Evolutionary conservation across 768 basidiomycete species (phyloP), one percentile per base, ranked within the genome.

Genomic region (Boletales sp.): DNA sequence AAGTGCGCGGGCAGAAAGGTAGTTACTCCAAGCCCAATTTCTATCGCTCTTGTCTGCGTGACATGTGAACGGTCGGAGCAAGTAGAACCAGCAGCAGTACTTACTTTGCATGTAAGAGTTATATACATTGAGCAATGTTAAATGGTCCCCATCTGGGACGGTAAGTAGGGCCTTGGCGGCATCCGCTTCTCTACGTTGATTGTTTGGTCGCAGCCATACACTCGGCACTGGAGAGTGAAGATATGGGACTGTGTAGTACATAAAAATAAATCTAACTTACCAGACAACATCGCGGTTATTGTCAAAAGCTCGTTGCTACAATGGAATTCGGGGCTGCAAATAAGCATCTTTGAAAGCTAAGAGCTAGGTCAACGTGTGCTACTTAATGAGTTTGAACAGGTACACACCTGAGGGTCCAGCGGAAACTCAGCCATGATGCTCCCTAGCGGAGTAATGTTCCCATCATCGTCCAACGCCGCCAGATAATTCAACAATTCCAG

Each of bases 371-470:
- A 52, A 7, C 1, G 5, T 27, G 15, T 10, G 1, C 27, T 3
- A 39, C n/a, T 34, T 1, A 5, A n/a, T 40, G 13, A 19, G 1
- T 2, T 31, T 10, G n/a, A 30, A 38, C 1, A 18, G 40, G 1
- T 11, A 52, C 76, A 35, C 56, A 88, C 90, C 76, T 94, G 94
- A 36, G 95, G 97, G 67, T 98, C 97, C n/a, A 99, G 78, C 12
- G 95, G 97, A 75, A 98, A 98, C 59, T 97, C 93, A 0, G 97
- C 95, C 95, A 98, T 97, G 52, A 92, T 86, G 34, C 71, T 74
- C 5, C 97, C 97, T 8, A 98, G 72, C 0, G 83, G 69, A 1
- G 97, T 98, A 50, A 99, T 68, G 45, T 91, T 83, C 11, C 97
- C 94, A 4, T 97, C 93, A 58, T 97, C 94, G 62, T 98, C 93